Base-by-base conservation (phyloP, 768 basidiomycete genomes). In the Lenzites betulinus region DNA sequence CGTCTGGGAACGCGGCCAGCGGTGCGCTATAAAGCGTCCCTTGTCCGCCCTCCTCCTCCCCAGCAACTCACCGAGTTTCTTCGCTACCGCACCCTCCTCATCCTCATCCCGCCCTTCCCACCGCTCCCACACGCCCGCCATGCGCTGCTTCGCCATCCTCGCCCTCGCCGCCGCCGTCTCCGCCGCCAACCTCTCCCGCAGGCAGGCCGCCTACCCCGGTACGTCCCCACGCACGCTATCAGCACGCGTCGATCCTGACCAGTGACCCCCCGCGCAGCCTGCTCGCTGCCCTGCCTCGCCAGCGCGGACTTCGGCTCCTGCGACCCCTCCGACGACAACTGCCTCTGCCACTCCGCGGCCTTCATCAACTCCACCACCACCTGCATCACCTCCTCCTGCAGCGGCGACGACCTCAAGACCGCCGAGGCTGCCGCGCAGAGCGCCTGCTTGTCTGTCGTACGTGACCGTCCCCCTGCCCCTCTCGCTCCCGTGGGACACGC, bases 81-180 rank as follows among this genome's bases (percentile, higher is more conserved):
- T 42, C 38, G n/a, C n/a, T n/a, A n/a, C n/a, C n/a, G n/a, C 36
- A 22, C 53, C 30, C 25, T 33, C n/a, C n/a, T 33, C 30, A 4
- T 33, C 30, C 30, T 33, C 30, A 4, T 33, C 30, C 30, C 30
- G 11, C 30, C 60, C 68, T 59, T 60, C 63, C 26, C 58, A 54
- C 52, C 50, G 23, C 22, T 63, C 59, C 55, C 50, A 26, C 43
- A 54, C 64, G 57, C 59, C 57, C 64, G 80, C 49, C 55, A 89
- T 89, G 87, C 85, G 80, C 71, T 81, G 82, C 77, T 44, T 70
- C 60, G 39, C 71, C 58, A 64, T 76, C 69, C 70, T 80, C 70
- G 70, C 76, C 60, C 68, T 75, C 64, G 73, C 76, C 67, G 76
- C 77, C 67, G 73, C 78, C 66, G 66, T 68, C 38, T 68, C 64